Conservation (phyloP, 352 stramenopile species). For the Globisporangium recalcitrans region DNA sequence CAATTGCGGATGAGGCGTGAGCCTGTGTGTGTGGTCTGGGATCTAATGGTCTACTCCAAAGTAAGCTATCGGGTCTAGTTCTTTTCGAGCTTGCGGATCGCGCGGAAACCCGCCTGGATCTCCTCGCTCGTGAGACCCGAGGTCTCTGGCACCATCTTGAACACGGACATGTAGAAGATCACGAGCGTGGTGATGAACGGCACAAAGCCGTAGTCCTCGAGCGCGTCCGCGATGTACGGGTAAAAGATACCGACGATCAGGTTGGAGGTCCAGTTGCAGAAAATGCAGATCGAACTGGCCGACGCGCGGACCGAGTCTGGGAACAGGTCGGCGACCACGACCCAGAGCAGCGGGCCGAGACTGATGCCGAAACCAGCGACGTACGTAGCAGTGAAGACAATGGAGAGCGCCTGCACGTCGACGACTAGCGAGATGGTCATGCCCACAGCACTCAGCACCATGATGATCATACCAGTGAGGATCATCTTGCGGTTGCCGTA, state of each 20-base stretch:
- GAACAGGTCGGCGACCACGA: conserved; percentile 53
- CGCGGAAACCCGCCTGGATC: conserved; percentile 47
- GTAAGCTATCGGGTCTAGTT: conserved; percentile 2
- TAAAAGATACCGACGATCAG: conserved; percentile 53
- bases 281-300: conserved; percentile 35
- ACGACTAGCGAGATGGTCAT: conserved; percentile 42
- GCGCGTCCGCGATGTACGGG: conserved; percentile 43
- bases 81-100: conserved; percentile 15
- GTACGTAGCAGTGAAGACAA: conserved; percentile 55
- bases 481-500: conserved; percentile 56
- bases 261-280: conserved; percentile 30
- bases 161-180: conserved; percentile 42
- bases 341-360: conserved; percentile 60
- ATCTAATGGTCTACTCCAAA: not conserved
- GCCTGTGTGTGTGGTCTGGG: not conserved
- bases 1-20: not conserved
- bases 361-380: conserved; percentile 62
- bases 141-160: conserved; percentile 49
- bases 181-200: conserved; percentile 44
- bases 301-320: conserved; percentile 46
- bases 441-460: conserved; percentile 40
- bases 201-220: conserved; percentile 43
- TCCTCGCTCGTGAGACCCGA: conserved; percentile 51
- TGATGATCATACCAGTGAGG: conserved; percentile 28
- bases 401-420: conserved; percentile 25